Conservation (phyloP, 2,329 filamentous ascomycete genomes). For the Pseudopithomyces chartarum region DNA sequence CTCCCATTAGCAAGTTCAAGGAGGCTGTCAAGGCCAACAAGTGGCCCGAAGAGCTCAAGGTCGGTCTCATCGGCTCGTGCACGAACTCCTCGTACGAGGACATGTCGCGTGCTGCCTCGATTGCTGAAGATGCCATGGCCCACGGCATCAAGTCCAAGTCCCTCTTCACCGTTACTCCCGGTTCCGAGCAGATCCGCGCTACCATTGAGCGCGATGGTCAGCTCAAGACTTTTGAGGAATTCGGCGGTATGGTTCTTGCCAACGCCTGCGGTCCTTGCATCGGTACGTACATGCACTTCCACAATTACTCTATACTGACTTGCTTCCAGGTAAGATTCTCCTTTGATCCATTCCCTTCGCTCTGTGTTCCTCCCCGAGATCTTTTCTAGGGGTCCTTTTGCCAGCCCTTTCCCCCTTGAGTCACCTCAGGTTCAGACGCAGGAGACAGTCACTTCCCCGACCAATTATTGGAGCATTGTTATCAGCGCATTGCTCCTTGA, state of each 20-base stretch:
- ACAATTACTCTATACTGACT: constrained; percentile 1
- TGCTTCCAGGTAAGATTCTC: no score
- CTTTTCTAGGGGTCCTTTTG: no score
- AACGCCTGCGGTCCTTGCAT: constrained; percentile 80
- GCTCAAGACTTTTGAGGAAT: constrained; percentile 93
- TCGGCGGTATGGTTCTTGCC: constrained; percentile 90
- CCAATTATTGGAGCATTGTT: no score
- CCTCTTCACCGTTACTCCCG: constrained; percentile 92
- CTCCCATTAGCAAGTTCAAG: constrained; percentile 96
- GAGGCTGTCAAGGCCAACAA: constrained; percentile 91
- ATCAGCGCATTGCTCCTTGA: no score
- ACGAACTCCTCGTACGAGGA: constrained; percentile 91
- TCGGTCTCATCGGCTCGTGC: constrained; percentile 96
- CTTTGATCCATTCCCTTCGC: no score
- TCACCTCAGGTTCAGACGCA: no score
- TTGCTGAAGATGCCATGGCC: constrained; percentile 86
- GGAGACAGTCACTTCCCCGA: no score
- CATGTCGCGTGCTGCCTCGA: constrained; percentile 91
- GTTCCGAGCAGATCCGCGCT: constrained; percentile 91
- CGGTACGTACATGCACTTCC: constrained; percentile 51
- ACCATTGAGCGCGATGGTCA: constrained; percentile 71
- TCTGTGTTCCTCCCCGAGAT: no score
- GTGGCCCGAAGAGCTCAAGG: constrained; percentile 97
- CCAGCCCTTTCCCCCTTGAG: no score
- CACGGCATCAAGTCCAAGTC: constrained; percentile 95